A percentile compares a stretch with the other conserved stretches of the same genome.
Conservation (phyloP, 108 stramenopile species). For the Nitzschia inconspicua region DNA sequence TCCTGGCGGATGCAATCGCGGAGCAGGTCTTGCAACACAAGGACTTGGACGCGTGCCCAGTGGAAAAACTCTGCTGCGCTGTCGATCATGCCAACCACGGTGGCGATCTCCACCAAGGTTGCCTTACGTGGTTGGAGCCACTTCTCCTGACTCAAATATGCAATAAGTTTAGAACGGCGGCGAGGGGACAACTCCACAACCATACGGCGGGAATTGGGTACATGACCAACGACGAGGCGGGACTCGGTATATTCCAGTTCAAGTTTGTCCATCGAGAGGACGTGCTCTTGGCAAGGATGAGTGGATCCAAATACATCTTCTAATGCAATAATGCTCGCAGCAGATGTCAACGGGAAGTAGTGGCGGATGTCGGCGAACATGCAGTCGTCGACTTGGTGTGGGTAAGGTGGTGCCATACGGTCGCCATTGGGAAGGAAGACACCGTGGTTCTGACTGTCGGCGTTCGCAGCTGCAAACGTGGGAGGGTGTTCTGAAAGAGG, state of each 20-base stretch:
- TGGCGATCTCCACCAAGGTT: neutral
- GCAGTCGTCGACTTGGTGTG: slow-evolving; percentile 17
- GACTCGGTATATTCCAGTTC: neutral
- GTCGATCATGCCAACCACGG: neutral
- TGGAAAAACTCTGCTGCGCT: neutral
- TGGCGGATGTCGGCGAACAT: neutral
- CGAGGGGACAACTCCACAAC: neutral
- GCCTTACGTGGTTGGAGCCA: too few species aligned
- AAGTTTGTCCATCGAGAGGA: slow-evolving; percentile 1
- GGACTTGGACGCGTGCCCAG: slow-evolving; percentile 25
- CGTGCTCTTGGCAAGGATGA: neutral
- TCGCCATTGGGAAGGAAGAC: too few species aligned
- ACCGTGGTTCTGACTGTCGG: too few species aligned
- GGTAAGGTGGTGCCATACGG: too few species aligned
- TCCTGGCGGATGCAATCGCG: neutral
- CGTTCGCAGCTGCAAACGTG: too few species aligned
- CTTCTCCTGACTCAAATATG: slow-evolving; percentile 6
- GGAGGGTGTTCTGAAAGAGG: too few species aligned
- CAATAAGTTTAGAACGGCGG: neutral
- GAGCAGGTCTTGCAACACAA: slow-evolving; percentile 20
- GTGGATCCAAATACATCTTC: neutral
- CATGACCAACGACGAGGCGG: neutral
- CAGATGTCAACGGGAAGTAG: neutral
- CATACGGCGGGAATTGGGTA: neutral
- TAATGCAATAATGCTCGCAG: slow-evolving; percentile 7